Percentiles rank a stretch among this genome's conserved stretches.
These are phyloP conservation scores for Nakaseomyces delphensis DNA, from an alignment of 1,139 yeast species.

Conservation along the genomic window DNA sequence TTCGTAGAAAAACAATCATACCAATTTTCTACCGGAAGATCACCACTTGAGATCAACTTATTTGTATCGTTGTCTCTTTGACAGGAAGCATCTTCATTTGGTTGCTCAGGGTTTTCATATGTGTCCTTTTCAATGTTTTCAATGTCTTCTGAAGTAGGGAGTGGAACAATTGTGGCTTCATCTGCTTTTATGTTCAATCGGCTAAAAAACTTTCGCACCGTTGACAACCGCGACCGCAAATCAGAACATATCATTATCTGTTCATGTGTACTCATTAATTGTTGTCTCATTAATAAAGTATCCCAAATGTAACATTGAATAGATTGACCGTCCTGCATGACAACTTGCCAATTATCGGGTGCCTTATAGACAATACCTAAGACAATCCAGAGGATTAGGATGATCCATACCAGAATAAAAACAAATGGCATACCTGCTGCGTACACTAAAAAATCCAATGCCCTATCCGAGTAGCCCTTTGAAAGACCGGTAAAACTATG, in stretches of 20 bases:
- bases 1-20: conserved; percentile 29
- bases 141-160: not conserved
- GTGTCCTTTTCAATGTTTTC: not conserved
- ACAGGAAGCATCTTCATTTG: not conserved
- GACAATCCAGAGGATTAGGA: conserved; percentile 32
- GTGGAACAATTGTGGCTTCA: not conserved
- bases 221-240: conserved; percentile 29
- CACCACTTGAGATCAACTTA: conserved; percentile 9
- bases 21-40: conserved; percentile 24
- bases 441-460: conserved; percentile 20
- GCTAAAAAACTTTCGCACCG: conserved; percentile 20
- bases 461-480: conserved; percentile 17
- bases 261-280: conserved; percentile 26
- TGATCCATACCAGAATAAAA: conserved; percentile 24
- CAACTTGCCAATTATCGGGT: conserved; percentile 35
- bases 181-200: conserved; percentile 6
- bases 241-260: conserved; percentile 24
- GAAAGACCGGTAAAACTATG: conserved; percentile 24
- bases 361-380: conserved; percentile 30
- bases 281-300: conserved; percentile 36
- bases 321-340: conserved; percentile 37
- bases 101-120: not conserved
- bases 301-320: conserved; percentile 36
- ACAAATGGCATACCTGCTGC: conserved; percentile 30
- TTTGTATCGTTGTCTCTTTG: not conserved